Evolutionary conservation across 2,329 filamentous ascomycete genomes (phyloP).

Genomic region (Pseudohalonectria lignicola): DNA sequence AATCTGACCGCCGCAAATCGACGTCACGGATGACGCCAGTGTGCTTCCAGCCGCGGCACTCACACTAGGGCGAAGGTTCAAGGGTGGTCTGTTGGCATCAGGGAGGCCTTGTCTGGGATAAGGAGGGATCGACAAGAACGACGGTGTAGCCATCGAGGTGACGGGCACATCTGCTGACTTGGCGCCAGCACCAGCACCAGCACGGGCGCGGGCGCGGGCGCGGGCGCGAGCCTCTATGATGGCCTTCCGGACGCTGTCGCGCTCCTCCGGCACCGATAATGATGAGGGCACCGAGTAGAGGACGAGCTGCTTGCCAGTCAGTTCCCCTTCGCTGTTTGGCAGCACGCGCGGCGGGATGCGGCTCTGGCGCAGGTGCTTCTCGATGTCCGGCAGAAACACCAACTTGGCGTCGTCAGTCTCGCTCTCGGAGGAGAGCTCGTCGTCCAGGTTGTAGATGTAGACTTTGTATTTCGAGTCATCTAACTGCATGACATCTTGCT

Average conservation of each 20-base stretch:
- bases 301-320: slow-evolving; percentile 62
- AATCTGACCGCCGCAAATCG: too few species aligned
- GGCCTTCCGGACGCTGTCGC: slow-evolving; percentile 69
- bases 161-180: too few species aligned
- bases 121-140: too few species aligned
- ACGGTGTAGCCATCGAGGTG: too few species aligned
- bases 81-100: too few species aligned
- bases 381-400: slow-evolving; percentile 76
- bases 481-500: slow-evolving; percentile 65
- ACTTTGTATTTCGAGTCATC: slow-evolving; percentile 81
- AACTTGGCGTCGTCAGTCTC: slow-evolving; percentile 44
- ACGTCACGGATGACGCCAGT: too few species aligned
- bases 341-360: slow-evolving; percentile 60
- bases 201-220: slow-evolving; percentile 53
- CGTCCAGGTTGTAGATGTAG: slow-evolving; percentile 85
- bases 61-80: too few species aligned
- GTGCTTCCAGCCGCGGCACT: too few species aligned
- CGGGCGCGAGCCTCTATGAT: slow-evolving; percentile 70
- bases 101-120: too few species aligned
- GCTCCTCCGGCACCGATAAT: slow-evolving; percentile 61
- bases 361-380: slow-evolving; percentile 60
- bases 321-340: slow-evolving; percentile 40
- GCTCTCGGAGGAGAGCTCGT: slow-evolving; percentile 61
- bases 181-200: too few species aligned
- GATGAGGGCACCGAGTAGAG: slow-evolving; percentile 74